Evolutionary conservation across 345 rosid genomes (phyloP).

Genomic region (Eucalyptus caleyi): DNA sequence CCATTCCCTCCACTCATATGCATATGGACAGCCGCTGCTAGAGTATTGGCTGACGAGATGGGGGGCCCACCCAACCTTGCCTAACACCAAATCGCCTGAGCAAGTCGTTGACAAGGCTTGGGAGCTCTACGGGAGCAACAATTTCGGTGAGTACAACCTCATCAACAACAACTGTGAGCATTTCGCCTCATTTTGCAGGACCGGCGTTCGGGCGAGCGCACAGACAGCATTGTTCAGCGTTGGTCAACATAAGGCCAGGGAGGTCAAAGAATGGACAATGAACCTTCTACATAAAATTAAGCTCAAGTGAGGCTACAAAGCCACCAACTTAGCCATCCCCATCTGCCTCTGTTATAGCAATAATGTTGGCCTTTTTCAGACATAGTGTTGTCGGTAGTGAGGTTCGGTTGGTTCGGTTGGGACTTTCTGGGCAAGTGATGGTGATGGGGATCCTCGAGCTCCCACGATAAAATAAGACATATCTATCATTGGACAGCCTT

Average conservation of each 20-base stretch:
- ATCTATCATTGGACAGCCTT: too few relatives aligned
- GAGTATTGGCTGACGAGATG: not conserved
- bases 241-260: not conserved
- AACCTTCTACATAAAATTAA: not conserved
- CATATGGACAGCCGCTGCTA: not conserved
- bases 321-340: not conserved
- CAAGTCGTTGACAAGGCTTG: not conserved
- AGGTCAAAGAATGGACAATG: not conserved
- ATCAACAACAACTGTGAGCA: not conserved
- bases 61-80: not conserved
- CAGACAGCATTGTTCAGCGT: not conserved
- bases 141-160: not conserved
- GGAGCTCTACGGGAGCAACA: rapidly evolving
- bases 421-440: too few relatives aligned
- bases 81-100: not conserved
- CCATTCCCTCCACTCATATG: not conserved
- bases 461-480: too few relatives aligned
- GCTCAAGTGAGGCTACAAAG: not conserved
- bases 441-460: too few relatives aligned
- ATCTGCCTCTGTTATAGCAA: not conserved
- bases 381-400: not conserved
- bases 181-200: not conserved
- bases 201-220: not conserved
- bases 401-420: too few relatives aligned
- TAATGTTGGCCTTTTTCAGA: not conserved